Percentiles rank a stretch among this genome's conserved stretches.
phyloP scores from a whole-genome alignment of 176 grass and related monocot genomes.

The Rhynchospora breviuscula region DNA sequence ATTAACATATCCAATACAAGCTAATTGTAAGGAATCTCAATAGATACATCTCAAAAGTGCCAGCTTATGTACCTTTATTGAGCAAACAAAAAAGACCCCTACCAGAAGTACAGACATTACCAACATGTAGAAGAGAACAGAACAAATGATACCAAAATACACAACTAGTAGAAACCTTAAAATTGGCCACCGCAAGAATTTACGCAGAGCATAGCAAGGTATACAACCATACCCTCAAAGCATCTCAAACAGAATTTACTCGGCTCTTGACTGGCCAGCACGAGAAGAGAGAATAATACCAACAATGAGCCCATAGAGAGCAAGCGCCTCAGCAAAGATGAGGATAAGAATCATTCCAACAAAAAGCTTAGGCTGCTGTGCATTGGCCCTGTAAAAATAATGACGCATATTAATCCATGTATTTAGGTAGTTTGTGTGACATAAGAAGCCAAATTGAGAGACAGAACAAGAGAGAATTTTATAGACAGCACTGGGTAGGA shows the following conservation, averaged over 20 bases:
- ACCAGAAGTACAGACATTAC: slow-evolving; percentile 24
- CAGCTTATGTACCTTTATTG: slow-evolving; percentile 24
- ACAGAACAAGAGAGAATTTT: neutral
- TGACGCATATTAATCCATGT: neutral
- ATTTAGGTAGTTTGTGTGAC: neutral
- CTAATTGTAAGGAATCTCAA: slow-evolving; percentile 17
- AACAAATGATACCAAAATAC: slow-evolving; percentile 6
- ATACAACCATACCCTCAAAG: neutral
- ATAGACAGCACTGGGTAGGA: neutral
- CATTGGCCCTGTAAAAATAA: slow-evolving; percentile 26
- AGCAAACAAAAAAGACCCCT: slow-evolving; percentile 19
- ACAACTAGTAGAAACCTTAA: slow-evolving; percentile 25
- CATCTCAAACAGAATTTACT: slow-evolving; percentile 5
- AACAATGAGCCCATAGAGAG: slow-evolving; percentile 35
- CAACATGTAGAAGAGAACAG: slow-evolving; percentile 12
- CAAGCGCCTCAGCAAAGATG: slow-evolving; percentile 30
- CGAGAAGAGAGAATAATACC: slow-evolving; percentile 33
- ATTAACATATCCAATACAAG: slow-evolving; percentile 13
- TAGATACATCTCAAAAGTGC: slow-evolving; percentile 24
- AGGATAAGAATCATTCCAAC: slow-evolving; percentile 37
- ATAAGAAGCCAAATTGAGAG: neutral
- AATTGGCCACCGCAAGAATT: slow-evolving; percentile 1
- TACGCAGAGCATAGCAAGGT: neutral
- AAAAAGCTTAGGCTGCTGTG: slow-evolving; percentile 34
- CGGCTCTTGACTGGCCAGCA: slow-evolving; percentile 27